Percentiles rank a stretch among this genome's conserved stretches.
Conservation (phyloP, 495 filamentous ascomycete genomes). For the Podospora fimiseda region DNA sequence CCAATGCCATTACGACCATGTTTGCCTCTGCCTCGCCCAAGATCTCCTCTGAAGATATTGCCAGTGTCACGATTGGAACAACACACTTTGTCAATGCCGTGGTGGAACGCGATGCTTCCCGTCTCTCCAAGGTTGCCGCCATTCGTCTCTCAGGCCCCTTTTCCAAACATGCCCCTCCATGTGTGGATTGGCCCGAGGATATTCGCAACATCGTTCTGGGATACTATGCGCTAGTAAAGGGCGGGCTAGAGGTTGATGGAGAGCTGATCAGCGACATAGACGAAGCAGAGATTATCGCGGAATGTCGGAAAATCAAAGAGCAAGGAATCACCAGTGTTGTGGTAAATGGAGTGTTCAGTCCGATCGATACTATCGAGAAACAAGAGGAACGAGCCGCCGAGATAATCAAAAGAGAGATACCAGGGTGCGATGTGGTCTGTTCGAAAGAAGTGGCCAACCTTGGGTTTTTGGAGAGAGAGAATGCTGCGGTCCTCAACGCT, state of each 20-base stretch:
- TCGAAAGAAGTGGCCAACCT: conserved; percentile 45
- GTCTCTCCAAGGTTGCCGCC: conserved; percentile 49
- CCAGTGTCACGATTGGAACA: conserved; percentile 56
- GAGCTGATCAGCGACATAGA: conserved; percentile 40
- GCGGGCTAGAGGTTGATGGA: conserved; percentile 48
- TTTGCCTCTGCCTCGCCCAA: conserved; percentile 34
- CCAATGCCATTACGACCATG: conserved; percentile 42
- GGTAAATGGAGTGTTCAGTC: conserved; percentile 52
- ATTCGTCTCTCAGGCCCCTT: conserved; percentile 50
- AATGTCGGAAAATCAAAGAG: conserved; percentile 37
- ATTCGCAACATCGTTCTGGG: conserved; percentile 42
- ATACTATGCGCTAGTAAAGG: conserved; percentile 38
- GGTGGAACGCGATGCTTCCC: conserved; percentile 47
- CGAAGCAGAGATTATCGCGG: conserved; percentile 36
- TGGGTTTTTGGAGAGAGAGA: conserved; percentile 51
- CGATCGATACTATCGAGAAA: conserved; percentile 43
- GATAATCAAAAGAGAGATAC: conserved; percentile 39
- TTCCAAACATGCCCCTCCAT: conserved; percentile 50
- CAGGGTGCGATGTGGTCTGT: conserved; percentile 42
- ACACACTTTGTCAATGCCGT: conserved; percentile 62
- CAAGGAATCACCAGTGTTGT: conserved; percentile 47
- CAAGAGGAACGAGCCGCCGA: conserved; percentile 45
- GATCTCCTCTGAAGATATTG: conserved; percentile 37
- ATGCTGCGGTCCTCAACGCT: conserved; percentile 51
- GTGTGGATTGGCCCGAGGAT: conserved; percentile 42